Base-by-base conservation (phyloP, 208 protist species). In the Leishmania martiniquensis region DNA sequence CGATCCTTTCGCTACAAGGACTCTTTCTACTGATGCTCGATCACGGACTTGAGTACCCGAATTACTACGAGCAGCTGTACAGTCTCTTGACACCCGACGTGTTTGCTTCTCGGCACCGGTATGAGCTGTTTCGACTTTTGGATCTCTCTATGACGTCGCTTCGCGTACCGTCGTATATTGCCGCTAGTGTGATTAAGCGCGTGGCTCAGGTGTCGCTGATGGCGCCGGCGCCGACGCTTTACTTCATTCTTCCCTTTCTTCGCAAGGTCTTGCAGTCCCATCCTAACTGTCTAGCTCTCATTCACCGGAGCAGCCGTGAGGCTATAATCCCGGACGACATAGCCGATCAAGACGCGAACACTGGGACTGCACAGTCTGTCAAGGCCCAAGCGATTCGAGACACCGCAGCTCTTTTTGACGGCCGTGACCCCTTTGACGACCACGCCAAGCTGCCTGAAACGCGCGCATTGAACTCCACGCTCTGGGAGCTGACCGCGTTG, bases 61-160 rank as follows among this genome's bases (percentile, higher is more conserved):
- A 94, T 45, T 98, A 94, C 83, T 98, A 97, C 84, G 85, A 96
- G 76, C 92, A 98, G 75, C 87, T 98, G 34, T 98, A 98, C 87
- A 89, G 85, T 49, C 86, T 97, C 42, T 82, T 98, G 75, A 95
- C 91, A 2, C 75, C 93, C 2, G 91, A 96, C 76, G 83, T 82
- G 20, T 97, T 97, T 78, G 76, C 91, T 17, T 96, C 93, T n/a
- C 87, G 92, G 3, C 91, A 98, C 72, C 91, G 95, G 34, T 94
- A 95, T 83, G 87, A 93, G 62, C 81, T 98, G 12, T 98, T 98
- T 77, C 89, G 89, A 32, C 76, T 98, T 44, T 75, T 97, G 17
- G 88, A 97, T 84, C 76, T 97, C 15, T 97, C 92, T 63, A 78
- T 97, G 85, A 91, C 84, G 13, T 97, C 95, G 10, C 70, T 93